Evolutionary conservation across 805 yeast genomes (phyloP), one percentile per base, ranked within the genome.

Genomic region (Sugiyamaella marilandica): DNA sequence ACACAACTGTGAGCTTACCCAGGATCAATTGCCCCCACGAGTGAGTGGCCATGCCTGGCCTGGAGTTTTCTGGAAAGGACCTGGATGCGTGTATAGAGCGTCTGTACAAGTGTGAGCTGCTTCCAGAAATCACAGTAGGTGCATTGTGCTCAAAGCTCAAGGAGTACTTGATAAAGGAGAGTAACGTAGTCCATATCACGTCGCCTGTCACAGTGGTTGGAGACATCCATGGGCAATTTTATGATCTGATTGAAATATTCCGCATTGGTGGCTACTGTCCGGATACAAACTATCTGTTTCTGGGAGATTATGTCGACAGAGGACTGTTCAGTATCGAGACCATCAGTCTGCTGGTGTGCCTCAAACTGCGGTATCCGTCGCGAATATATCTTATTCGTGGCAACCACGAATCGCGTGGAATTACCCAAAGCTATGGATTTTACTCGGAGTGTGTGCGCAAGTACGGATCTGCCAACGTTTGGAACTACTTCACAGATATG

Each of bases 181-280:
- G 95, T 55, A 94, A 94, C 65, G 95, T 94, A 35, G 88, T 92
- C 47, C 85, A 88, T 43, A 74, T 94, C 7, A 74, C 75, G 34
- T 80, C 95, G 1, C 99, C 99, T 0, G 88, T 94, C 10, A 89
- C 98, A 0, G 88, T 94, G 7, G 97, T 94, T 3, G 99, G 99
- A 1, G 99, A 94, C 65, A 92, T 94, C 45, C 99, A 94, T 63
- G 99, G 98, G 8, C 99, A 94, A 69, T 94, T 87, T 65, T 95
- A 91, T 66, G 99, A 94, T 67, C 73, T 94, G 51, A 69, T 94
- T 31, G 99, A 94, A 67, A 89, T 94, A 33, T 94, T 94, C 70
- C 82, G 84, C 55, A 94, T 92, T 36, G 98, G 97, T 0, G 99
- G 98, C 0, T 79, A 81, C 48, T 86, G 95, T 2, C 98, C 99